A percentile compares a stretch with the other conserved stretches of the same genome.
These are phyloP conservation scores for Ascobolus immersus DNA, from an alignment of 495 filamentous ascomycete species.

Conservation along the genomic window DNA sequence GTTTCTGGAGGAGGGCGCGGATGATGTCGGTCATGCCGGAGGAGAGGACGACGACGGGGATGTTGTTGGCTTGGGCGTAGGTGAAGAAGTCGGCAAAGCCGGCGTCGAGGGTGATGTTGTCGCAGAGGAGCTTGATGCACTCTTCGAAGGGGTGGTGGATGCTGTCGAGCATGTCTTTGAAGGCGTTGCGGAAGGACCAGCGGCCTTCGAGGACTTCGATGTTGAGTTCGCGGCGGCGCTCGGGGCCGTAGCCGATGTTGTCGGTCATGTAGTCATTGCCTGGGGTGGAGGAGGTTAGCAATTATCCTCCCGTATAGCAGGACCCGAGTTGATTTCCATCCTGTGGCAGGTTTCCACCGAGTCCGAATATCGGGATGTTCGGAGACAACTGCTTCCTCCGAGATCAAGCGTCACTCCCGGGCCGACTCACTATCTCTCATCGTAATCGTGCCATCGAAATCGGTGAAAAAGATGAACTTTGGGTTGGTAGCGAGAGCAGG, in stretches of 20 bases:
- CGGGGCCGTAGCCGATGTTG: slow-evolving; percentile 56
- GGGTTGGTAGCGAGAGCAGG: too few relatives aligned
- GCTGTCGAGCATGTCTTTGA: slow-evolving; percentile 68
- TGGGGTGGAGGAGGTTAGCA: slow-evolving; percentile 10
- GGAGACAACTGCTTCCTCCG: too few relatives aligned
- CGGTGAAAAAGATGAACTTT: slow-evolving; percentile 94
- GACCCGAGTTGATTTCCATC: too few relatives aligned
- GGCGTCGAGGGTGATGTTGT: slow-evolving; percentile 71
- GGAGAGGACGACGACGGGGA: slow-evolving; percentile 76
- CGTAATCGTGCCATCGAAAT: slow-evolving; percentile 93
- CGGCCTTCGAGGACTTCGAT: slow-evolving; percentile 40
- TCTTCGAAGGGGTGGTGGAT: slow-evolving; percentile 50
- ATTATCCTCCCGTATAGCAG: too few relatives aligned
- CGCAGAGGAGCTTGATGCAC: slow-evolving; percentile 46
- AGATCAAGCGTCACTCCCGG: too few relatives aligned
- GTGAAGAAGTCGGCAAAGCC: slow-evolving; percentile 63
- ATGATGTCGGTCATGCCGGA: slow-evolving; percentile 87
- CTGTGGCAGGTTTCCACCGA: neutral
- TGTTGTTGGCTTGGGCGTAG: slow-evolving; percentile 53
- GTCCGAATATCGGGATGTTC: neutral
- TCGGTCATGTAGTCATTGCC: slow-evolving; percentile 90
- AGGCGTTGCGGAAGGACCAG: slow-evolving; percentile 53
- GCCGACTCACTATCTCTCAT: slow-evolving; percentile 42
- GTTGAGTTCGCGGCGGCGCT: slow-evolving; percentile 39
- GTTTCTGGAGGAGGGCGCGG: slow-evolving; percentile 46